These are phyloP conservation scores for Cornus suecica DNA, from an alignment of 148 eudicot species.

Conservation along the genomic window DNA sequence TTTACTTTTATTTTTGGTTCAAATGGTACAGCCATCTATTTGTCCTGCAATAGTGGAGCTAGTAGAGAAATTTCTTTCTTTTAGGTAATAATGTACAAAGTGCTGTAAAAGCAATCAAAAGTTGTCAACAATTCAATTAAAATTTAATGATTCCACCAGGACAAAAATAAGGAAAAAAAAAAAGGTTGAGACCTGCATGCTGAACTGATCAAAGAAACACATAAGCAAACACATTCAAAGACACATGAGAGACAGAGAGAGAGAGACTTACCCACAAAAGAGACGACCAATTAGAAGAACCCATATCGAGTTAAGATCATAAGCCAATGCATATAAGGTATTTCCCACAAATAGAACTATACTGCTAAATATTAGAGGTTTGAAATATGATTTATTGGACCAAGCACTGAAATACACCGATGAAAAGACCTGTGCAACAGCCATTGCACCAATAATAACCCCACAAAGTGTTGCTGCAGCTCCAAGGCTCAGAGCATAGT, in stretches of 20 bases:
- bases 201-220: background rate
- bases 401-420: conserved; percentile 89
- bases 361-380: conserved; percentile 75
- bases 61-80: background rate
- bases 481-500: conserved; percentile 76
- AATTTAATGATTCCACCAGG: background rate
- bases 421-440: conserved; percentile 80
- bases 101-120: background rate
- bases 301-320: conserved; percentile 64
- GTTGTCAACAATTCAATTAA: background rate
- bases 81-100: background rate
- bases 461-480: conserved; percentile 90
- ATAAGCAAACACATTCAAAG: background rate
- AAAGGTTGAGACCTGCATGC: background rate
- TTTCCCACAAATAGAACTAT: conserved; percentile 65
- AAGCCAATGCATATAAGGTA: conserved; percentile 66
- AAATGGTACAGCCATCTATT: background rate
- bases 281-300: conserved; percentile 71
- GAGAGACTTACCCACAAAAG: conserved; percentile 61
- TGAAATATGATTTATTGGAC: conserved; percentile 80
- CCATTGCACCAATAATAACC: conserved; percentile 82
- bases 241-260: background rate
- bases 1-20: too few species aligned
- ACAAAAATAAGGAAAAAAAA: too few species aligned
- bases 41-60: background rate